Base-by-base conservation (phyloP, 2,329 filamentous ascomycete genomes). In the Penicillium sp. region DNA sequence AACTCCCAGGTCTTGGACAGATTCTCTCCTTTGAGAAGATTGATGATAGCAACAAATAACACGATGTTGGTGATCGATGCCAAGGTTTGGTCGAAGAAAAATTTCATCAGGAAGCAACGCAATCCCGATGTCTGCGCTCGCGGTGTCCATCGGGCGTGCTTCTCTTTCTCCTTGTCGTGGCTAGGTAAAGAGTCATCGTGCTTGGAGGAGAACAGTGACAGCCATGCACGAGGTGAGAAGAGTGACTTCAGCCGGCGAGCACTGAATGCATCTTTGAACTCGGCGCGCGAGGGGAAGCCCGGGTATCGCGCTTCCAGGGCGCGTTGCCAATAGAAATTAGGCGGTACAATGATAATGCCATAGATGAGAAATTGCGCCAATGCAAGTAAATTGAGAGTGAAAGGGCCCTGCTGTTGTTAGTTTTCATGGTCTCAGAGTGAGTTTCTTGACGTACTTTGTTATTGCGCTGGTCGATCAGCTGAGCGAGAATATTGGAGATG, bases 271-370 rank as follows among this genome's bases (percentile, higher is more conserved):
- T 53, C 48, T 6, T 54, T 53, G 45, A 62, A 45, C 50, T 65
- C 62, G 3, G 62, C 57, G 27, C 64, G 59, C 11, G 62, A 57
- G 48, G 81, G 80, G 62, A 83, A 82, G 0, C 88, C 87, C 0
- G 92, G 92, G 67, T 91, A 95, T 3, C 79, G 74, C 5, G 81
- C 77, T 73, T 96, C 92, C 48, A 96, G 81, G 67, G 83, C 89
- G 39, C 84, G 81, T 79, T 96, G 92, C 92, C 91, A 96, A 64
- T 90, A 69, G 68, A 91, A 90, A 74, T 97, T 97, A 42, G 89
- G 89, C 3, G 92, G 91, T 39, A 87, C 88, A 72, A 82, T 87
- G 55, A 96, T 68, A 32, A 89, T 68, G 60, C 87, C 83, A 77
- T 88, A 96, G 49, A 90, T 67, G 48, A 89, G 75, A 73, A 95